These are phyloP conservation scores for Phanerodontia chrysosporium DNA, from an alignment of 768 basidiomycete genomes.

Conservation along the genomic window DNA sequence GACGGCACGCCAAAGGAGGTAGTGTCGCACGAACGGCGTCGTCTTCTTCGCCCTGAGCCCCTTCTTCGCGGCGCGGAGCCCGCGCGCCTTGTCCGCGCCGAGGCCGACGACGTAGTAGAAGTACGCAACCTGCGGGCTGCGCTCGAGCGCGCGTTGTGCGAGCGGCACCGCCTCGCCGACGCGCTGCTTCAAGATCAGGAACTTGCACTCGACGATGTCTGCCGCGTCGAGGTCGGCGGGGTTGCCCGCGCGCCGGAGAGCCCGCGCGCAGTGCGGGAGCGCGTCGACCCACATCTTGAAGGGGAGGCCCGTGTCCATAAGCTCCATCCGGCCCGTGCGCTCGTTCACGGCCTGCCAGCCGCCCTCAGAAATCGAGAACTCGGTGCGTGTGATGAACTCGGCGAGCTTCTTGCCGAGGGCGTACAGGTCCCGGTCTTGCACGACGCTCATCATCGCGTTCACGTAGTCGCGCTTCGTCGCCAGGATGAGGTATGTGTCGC, in stretches of 20 bases:
- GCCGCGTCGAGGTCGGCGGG: constrained; percentile 46
- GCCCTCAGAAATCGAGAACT: constrained; percentile 60
- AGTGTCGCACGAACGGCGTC: constrained; percentile 52
- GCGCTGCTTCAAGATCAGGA: constrained; percentile 43
- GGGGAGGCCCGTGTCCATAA: constrained; percentile 40
- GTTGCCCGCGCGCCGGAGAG: constrained; percentile 42
- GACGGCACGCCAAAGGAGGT: constrained; percentile 57
- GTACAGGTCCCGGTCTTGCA: constrained; percentile 46
- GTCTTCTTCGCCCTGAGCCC: constrained; percentile 53
- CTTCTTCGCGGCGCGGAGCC: constrained; percentile 60
- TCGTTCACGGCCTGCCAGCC: constrained; percentile 43
- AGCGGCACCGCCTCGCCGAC: constrained; percentile 43
- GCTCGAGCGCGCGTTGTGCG: constrained; percentile 44
- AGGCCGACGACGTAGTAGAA: constrained; percentile 61
- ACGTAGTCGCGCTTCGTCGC: constrained; percentile 41
- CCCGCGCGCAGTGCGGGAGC: constrained; percentile 54
- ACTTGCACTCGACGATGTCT: constrained; percentile 66
- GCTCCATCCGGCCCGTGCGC: constrained; percentile 37
- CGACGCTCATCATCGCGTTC: constrained; percentile 47
- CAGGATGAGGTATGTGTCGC: constrained; percentile 39
- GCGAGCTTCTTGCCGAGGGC: constrained; percentile 47
- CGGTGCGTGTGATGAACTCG: constrained; percentile 48
- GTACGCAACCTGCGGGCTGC: constrained; percentile 57
- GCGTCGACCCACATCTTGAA: constrained; percentile 58
- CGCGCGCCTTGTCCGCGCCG: constrained; percentile 42